Base-by-base conservation (phyloP, 495 filamentous ascomycete genomes). In the Polyplosphaeria fusca region DNA sequence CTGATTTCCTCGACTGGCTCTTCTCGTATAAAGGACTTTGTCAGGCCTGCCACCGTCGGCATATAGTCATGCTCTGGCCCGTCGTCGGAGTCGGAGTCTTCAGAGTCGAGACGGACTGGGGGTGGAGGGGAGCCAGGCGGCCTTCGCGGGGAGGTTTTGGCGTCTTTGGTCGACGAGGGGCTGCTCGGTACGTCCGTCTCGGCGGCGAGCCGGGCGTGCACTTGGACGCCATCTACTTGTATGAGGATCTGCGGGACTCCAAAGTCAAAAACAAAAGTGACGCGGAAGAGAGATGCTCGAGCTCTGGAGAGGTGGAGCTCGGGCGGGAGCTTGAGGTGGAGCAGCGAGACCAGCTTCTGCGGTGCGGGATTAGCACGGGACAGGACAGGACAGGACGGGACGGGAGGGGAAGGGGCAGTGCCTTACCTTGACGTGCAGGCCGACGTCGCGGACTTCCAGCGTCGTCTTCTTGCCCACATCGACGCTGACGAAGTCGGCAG, bases 1-100 rank as follows among this genome's bases (percentile, higher is more conserved):
- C 79, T 79, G 61, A 83, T 86, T 65, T 93, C 87, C 51, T 86
- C 81, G 38, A 69, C 70, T 0, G 90, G 87, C 61, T 96, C 88
- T 1, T 88, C 80, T 60, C 89, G 79, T 13, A 97, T 76, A 70
- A 96, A 96, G 0, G 88, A 94, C 68, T 90, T 79, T 3, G 92
- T 92, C 26, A 97, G 77, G 53, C 92, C 86, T 58, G 85, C 79
- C n/a, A 89, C 82, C 14, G 86, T 89, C 2, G 89, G 88, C 11
- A 95, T 71, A 18, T 77, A 65, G 1, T 78, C 76, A 24, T 76
- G 58, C 27, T 70, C 60, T 44, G 58, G 54, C 40, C 68, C 52
- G 56, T 55, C 37, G 45, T 64, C 49, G 61, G 66, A 47, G 60
- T 64, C 59, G 44, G 55, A 25, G 1, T 24, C n/a, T n/a, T 45